Evolutionary conservation across 108 stramenopile genomes (phyloP).

Genomic region (Conticribra guillardii): DNA sequence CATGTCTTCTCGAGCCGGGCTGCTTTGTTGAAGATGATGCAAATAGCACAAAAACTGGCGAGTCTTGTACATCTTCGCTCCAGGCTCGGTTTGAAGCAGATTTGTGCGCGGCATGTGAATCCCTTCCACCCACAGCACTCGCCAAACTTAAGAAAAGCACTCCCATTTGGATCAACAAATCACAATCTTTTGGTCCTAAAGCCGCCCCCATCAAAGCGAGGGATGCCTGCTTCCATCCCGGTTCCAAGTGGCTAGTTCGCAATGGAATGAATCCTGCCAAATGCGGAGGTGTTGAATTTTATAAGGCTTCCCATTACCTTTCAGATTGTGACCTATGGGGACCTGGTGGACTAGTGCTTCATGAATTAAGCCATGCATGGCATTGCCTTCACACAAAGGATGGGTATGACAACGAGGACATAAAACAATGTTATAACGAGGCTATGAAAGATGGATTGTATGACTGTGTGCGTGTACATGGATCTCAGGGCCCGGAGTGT

Average conservation of each 20-base stretch:
- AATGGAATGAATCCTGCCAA: constrained; percentile 67
- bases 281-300: constrained; percentile 76
- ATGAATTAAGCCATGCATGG: constrained; percentile 89
- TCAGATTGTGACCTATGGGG: constrained; percentile 80
- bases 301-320: constrained; percentile 56
- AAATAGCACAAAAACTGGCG: too few relatives aligned
- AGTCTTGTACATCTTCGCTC: too few relatives aligned
- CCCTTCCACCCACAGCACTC: constrained; percentile 59
- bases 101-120: constrained; percentile 44
- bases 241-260: constrained; percentile 54
- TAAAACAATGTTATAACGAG: constrained; percentile 63
- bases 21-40: constrained; percentile 15
- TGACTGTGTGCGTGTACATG: constrained; percentile 78
- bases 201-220: constrained; percentile 56
- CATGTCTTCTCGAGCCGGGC: constrained; percentile 45
- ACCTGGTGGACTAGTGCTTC: constrained; percentile 76
- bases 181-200: constrained; percentile 68
- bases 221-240: constrained; percentile 80
- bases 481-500: constrained; percentile 52
- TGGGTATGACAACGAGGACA: constrained; percentile 79
- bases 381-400: constrained; percentile 64
- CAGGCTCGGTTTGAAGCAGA: constrained; percentile 54
- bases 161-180: constrained; percentile 74
- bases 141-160: constrained; percentile 53
- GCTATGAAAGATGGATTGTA: constrained; percentile 88